Evolutionary conservation across 2,329 filamentous ascomycete species (phyloP).

Genomic region (Beauveria caledonica): DNA sequence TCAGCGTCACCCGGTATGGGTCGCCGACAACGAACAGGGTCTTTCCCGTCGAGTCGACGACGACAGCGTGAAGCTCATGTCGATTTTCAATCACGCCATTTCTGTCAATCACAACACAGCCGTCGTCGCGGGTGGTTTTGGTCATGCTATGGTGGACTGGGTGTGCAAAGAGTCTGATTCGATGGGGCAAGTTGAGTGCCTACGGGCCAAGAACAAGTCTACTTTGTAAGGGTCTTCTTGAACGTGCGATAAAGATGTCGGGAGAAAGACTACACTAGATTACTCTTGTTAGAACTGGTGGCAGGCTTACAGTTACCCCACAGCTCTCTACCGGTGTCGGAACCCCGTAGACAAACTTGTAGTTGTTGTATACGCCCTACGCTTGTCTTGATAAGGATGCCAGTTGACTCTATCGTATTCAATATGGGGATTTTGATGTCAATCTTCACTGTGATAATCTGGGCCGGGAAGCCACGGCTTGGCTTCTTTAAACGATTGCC

Average conservation of each 20-base stretch:
- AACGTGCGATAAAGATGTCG: background rate
- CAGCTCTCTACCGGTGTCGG: background rate
- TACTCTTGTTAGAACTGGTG: background rate
- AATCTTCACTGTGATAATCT: no score
- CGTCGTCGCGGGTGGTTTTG: slow-evolving; percentile 13
- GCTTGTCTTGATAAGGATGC: background rate
- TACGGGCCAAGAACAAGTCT: background rate
- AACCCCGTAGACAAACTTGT: background rate
- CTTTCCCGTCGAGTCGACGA: slow-evolving; percentile 29
- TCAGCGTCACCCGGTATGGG: slow-evolving; percentile 32
- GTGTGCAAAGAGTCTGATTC: background rate
- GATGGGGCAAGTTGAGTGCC: no score
- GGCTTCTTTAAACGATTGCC: background rate
- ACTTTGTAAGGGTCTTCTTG: background rate
- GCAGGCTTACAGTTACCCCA: background rate
- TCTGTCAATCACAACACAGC: slow-evolving; percentile 29
- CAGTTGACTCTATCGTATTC: no score
- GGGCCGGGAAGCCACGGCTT: no score
- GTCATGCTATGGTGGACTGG: slow-evolving; percentile 5
- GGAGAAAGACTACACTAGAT: no score
- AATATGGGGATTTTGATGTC: no score
- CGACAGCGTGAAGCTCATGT: slow-evolving; percentile 34
- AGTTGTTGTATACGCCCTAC: background rate
- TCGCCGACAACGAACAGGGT: slow-evolving; percentile 33
- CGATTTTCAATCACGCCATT: slow-evolving; percentile 35